Evolutionary conservation across 2,329 filamentous ascomycete genomes (phyloP), one percentile per base, ranked within the genome.

Genomic region (Fusarium stilboides): DNA sequence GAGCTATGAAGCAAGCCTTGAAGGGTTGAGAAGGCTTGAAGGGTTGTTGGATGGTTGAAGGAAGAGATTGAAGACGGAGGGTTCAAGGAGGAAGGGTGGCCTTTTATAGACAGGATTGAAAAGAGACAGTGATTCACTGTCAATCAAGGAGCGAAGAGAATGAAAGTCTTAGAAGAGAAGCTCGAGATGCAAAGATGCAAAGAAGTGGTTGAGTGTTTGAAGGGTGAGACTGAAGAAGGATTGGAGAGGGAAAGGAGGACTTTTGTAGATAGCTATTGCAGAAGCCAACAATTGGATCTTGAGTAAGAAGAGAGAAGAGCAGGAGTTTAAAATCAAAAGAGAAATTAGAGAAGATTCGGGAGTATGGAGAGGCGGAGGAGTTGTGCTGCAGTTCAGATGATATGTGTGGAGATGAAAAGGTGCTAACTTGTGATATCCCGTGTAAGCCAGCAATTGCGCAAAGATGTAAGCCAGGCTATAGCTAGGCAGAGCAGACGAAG

Each of bases 381-480:
- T 8, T 42, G 62, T 31, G 22, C 7, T 67, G 56, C 42, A 10
- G 33, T 47, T 44, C 28, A 43, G 39, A 61, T 55, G 24, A 57
- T 52, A 45, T 34, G 31, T 24, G 43, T 54, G 33, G 55, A 66
- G 62, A 15, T 20, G 39, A 51, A 28, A 66, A 34, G 19, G 53
- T 45, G 47, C 22, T 37, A 22, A 56, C 12, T 34, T 46, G 59
- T 44, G 54, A 50, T 45, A n/a, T 26, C 20, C 42, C 37, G 59
- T 68, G 45, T 61, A 69, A 61, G 65, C 39, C 39, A 19, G 34
- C 50, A 61, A 50, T 33, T 65, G 33, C 24, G 28, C 13, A 12
- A 44, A 61, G 55, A 52, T 19, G 36, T 10, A 39, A 36, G 19
- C 40, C 52, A 66, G 15, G 36, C 22, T 13, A 28, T 8, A 40